Evolutionary conservation across 1,284 basidiomycete genomes (phyloP), one percentile per base, ranked within the genome.

Genomic region (Ceratobasidium sp.): DNA sequence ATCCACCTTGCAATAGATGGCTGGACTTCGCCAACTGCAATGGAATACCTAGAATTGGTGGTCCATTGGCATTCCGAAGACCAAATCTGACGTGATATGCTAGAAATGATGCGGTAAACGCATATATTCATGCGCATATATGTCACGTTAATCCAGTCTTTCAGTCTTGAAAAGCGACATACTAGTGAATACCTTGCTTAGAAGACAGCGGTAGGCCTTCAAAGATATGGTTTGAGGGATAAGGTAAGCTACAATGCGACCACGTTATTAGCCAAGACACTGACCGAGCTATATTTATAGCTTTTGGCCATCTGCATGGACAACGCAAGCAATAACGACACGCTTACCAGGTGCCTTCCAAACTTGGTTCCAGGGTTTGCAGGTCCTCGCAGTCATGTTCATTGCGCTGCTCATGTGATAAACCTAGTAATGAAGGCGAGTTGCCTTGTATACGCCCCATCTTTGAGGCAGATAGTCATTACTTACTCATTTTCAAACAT

Each of bases 241-340:
- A 66, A 66, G 22, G 64, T 66, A 32, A 57, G 19, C 17, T 57
- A 8, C 9, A 25, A 52, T 5, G 19, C 19, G 5, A 11, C 19
- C 19, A 5, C n/a, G 15, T 19, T 22, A n/a, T 15, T 52, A n/a
- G 51, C 9, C 19, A n/a, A n/a, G n/a, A 19, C 25, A 32, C 46
- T 49, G 9, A 29, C 19, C 8, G 7, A 57, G 3, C 22, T 32
- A 25, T 8, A 8, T 32, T 22, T 49, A 13, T 44, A 66, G 64
- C 46, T 66, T 4, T 6, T 66, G 25, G 5, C 64, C 7, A 34
- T 66, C 25, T 44, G 40, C 43, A 25, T 66, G 44, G 64, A 66
- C 22, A 66, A 66, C 43, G 64, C 64, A 5, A 49, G 64, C 64
- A 46, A 44, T 25, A 66, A 66, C 25, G 64, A 66, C 64, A 66